Percentiles rank a stretch among this genome's conserved stretches.
These are phyloP conservation scores for Poa pratensis DNA, from an alignment of 176 grass and related monocot species.

Conservation along the genomic window DNA sequence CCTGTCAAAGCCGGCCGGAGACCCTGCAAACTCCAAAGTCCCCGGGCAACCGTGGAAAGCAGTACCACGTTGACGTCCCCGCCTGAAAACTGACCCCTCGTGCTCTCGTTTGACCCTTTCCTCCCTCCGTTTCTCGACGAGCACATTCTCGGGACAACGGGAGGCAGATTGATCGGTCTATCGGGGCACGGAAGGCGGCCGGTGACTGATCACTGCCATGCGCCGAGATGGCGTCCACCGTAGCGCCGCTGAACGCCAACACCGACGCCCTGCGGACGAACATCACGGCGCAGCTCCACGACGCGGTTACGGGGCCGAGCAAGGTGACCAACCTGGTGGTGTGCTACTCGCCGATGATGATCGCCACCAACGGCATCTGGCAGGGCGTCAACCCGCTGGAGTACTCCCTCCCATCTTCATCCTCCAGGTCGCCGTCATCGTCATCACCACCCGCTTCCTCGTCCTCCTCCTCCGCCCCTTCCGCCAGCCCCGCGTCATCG, in stretches of 20 bases:
- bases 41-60: slow-evolving; percentile 32
- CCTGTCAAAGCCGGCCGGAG: not conserved
- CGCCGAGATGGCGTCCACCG: slow-evolving; percentile 45
- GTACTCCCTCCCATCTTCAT: slow-evolving; percentile 82
- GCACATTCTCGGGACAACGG: not conserved
- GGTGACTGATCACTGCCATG: slow-evolving; percentile 28
- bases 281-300: slow-evolving; percentile 15
- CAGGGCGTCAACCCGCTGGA: slow-evolving; percentile 67
- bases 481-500: slow-evolving; percentile 83
- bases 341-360: slow-evolving; percentile 80
- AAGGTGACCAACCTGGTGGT: slow-evolving; percentile 37
- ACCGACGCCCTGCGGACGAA: slow-evolving; percentile 32
- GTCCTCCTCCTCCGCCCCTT: slow-evolving; percentile 73
- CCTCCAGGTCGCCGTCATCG: slow-evolving; percentile 79
- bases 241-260: slow-evolving; percentile 34
- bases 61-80: not conserved
- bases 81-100: not conserved
- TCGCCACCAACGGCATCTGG: slow-evolving; percentile 66
- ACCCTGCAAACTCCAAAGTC: slow-evolving; percentile 29
- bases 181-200: not conserved
- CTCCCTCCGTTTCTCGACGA: not conserved
- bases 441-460: slow-evolving; percentile 67
- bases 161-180: not conserved
- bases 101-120: slow-evolving; percentile 23
- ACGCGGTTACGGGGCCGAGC: slow-evolving; percentile 35